phyloP scores from a whole-genome alignment of 441 rosid genomes.

The Hura crepitans region DNA sequence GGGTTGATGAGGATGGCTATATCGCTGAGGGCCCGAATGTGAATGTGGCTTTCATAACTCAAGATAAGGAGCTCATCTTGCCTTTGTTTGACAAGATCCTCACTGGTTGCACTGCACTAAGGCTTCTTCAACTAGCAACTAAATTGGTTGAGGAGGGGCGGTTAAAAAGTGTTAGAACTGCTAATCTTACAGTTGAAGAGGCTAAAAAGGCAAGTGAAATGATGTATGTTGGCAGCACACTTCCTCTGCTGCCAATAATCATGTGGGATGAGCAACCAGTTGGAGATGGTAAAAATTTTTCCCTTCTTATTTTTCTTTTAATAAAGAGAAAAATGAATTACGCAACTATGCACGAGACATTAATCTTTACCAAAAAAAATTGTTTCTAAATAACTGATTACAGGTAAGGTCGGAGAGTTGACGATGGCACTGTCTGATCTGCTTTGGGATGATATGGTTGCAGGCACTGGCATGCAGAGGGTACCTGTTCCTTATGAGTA shows the following conservation, averaged over 20 bases:
- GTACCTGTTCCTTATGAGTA: constrained; percentile 36
- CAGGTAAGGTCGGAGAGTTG: constrained; percentile 64
- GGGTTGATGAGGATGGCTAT: constrained; percentile 60
- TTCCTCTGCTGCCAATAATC: constrained; percentile 53
- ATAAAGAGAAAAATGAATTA: neutral
- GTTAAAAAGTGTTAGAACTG: constrained; percentile 40
- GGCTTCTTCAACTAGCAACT: constrained; percentile 54
- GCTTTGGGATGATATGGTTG: constrained; percentile 69
- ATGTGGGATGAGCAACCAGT: constrained; percentile 60
- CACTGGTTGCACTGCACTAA: constrained; percentile 56
- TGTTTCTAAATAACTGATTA: neutral
- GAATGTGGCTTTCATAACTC: constrained; percentile 56
- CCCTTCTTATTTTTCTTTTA: neutral
- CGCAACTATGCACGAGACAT: neutral
- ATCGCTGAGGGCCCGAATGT: constrained; percentile 67
- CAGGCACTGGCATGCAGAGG: constrained; percentile 46
- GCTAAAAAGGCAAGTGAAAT: constrained; percentile 52
- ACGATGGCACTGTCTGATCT: constrained; percentile 64
- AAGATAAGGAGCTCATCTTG: constrained; percentile 47
- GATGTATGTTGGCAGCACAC: constrained; percentile 70
- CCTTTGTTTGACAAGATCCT: constrained; percentile 64
- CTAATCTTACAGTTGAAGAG: constrained; percentile 39
- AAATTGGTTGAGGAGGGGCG: constrained; percentile 52
- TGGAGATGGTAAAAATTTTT: constrained; percentile 47
- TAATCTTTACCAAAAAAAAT: neutral